A percentile compares a stretch with the other conserved stretches of the same genome.
These are phyloP conservation scores for Carex kokanica DNA, from an alignment of 176 grass and related monocot genomes.

Conservation along the genomic window DNA sequence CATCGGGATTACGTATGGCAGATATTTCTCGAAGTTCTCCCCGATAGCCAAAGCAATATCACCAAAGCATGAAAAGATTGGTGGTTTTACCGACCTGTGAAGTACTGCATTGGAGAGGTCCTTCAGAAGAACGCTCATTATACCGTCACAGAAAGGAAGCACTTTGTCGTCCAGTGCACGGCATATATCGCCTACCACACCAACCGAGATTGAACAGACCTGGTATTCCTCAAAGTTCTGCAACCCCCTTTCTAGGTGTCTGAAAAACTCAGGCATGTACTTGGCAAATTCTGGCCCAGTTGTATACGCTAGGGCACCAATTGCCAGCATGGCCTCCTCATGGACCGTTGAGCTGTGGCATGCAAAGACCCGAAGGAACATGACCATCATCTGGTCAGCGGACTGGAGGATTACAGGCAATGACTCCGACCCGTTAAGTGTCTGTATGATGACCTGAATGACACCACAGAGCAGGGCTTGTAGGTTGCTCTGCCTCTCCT, in stretches of 20 bases:
- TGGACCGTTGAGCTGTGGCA: conserved; percentile 50
- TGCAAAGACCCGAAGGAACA: conserved; percentile 47
- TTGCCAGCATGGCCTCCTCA: conserved; percentile 55
- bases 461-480: conserved; percentile 56
- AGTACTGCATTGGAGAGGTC: conserved; percentile 44
- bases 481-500: conserved; percentile 48
- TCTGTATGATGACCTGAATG: conserved; percentile 55
- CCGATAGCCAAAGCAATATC: conserved; percentile 72
- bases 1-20: conserved; percentile 47
- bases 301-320: conserved; percentile 50
- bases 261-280: conserved; percentile 59
- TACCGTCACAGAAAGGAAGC: conserved; percentile 52
- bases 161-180: conserved; percentile 48
- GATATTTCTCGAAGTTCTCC: conserved; percentile 62
- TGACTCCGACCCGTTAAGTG: conserved; percentile 32
- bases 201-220: conserved; percentile 53
- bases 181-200: conserved; percentile 57
- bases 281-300: conserved; percentile 48
- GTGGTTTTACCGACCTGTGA: conserved; percentile 56
- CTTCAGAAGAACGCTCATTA: conserved; percentile 50
- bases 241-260: conserved; percentile 48
- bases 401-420: conserved; percentile 45
- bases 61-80: conserved; percentile 69
- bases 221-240: conserved; percentile 56
- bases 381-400: conserved; percentile 51